Percentiles rank a stretch among this genome's conserved stretches.
phyloP scores from a whole-genome alignment of 2,329 filamentous ascomycete genomes.

The Cladosporium halotolerans region DNA sequence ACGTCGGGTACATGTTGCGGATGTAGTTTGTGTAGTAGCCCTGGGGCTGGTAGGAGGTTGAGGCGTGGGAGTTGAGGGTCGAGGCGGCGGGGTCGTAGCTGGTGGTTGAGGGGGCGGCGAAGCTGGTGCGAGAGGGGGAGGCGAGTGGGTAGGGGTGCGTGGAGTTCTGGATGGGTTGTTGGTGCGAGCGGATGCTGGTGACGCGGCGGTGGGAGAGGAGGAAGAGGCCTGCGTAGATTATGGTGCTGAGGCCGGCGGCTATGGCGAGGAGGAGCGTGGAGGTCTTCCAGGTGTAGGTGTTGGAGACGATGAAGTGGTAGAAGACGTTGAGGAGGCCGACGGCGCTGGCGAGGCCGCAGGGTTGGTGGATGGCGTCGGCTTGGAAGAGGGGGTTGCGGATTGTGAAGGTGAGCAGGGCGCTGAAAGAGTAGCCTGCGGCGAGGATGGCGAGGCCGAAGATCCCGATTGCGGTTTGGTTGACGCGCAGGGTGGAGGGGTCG shows the following conservation, averaged over 20 bases:
- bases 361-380: constrained; percentile 43
- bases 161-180: constrained; percentile 1
- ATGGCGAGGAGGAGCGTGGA: constrained; percentile 39
- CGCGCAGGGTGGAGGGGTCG: constrained; percentile 32
- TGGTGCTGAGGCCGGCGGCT: constrained; percentile 35
- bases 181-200: constrained; percentile 10
- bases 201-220: constrained; percentile 21
- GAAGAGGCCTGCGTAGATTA: constrained; percentile 38
- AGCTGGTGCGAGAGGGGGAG: background rate
- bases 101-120: background rate
- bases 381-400: constrained; percentile 42
- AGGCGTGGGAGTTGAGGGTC: constrained; percentile 1
- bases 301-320: constrained; percentile 42
- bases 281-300: constrained; percentile 37
- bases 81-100: constrained; percentile 10
- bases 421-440: constrained; percentile 44
- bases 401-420: constrained; percentile 42
- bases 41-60: constrained; percentile 28
- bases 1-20: constrained; percentile 42
- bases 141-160: background rate
- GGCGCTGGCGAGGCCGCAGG: constrained; percentile 37
- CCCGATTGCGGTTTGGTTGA: constrained; percentile 35
- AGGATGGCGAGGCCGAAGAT: constrained; percentile 44
- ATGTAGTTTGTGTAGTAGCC: constrained; percentile 41
- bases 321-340: constrained; percentile 44